Evolutionary conservation across 768 basidiomycete genomes (phyloP), one percentile per base, ranked within the genome.

Genomic region (Suillus variegatus): DNA sequence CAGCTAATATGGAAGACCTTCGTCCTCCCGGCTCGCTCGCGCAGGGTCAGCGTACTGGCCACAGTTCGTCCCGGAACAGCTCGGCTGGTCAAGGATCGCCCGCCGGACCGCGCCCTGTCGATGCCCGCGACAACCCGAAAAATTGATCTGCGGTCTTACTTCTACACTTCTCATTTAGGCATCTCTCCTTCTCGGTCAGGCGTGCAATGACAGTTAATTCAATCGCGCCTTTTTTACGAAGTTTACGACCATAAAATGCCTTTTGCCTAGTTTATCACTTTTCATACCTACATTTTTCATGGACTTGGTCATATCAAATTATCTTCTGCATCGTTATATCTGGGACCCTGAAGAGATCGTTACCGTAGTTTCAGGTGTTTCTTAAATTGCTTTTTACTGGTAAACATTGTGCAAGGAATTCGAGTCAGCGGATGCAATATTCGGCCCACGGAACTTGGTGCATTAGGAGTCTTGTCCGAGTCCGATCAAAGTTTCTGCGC

Each of bases 61-160:
- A 77, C 55, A 68, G 71, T 43, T 76, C 75, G 14, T 86, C 86
- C 10, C 78, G 82, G 52, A 84, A 79, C 47, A 85, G 82, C 68
- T 88, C 87, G 12, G 82, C 79, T 54, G 78, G 84, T 61, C 80
- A 83, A 69, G 83, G 83, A 32, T 88, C 87, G n/a, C 87, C 87
- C 25, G 76, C 77, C 32, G 75, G 75, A 60, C 77, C 71, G 55
- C 76, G 75, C 40, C 71, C 76, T 16, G 65, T 78, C 61, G 77
- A 77, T 41, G 64, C 70, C 10, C 68, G 71, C 22, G 73, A 75
- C 9, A 70, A 70, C 41, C 67, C 75, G 14, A 77, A 73, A 75
- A 67, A 60, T 47, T 75, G 65, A 74, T 49, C 13, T 25, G 16
- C 10, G 13, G n/a, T 52, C 25, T 47, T 20, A 35, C 36, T 60